These are phyloP conservation scores for Fomitopsis pulvina DNA, from an alignment of 768 basidiomycete species.

Conservation along the genomic window DNA sequence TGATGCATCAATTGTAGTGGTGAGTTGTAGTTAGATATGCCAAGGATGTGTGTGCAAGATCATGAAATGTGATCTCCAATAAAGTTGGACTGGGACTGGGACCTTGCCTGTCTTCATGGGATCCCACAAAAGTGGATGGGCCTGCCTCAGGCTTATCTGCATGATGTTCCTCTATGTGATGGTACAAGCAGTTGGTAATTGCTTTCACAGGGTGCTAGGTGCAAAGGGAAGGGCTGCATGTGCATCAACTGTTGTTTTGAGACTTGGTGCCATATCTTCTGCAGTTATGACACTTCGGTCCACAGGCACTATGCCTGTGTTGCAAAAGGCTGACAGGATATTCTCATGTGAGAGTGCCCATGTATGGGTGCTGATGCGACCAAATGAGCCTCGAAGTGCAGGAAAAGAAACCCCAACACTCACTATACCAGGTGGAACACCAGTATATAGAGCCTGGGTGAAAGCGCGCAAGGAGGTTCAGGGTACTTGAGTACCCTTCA, in stretches of 20 bases:
- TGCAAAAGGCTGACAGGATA: conserved; percentile 31
- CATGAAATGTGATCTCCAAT: neutral
- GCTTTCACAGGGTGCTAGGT: conserved; percentile 16
- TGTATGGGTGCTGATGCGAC: no score
- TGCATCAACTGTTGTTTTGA: conserved; percentile 15
- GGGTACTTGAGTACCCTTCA: no score
- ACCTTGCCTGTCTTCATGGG: neutral
- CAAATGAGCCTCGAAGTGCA: no score
- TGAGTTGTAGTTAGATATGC: neutral
- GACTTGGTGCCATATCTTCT: conserved; percentile 30
- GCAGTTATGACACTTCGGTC: conserved; percentile 26
- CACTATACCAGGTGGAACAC: no score
- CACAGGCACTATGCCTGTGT: conserved; percentile 34
- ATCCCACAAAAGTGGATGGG: neutral
- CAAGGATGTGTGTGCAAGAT: neutral
- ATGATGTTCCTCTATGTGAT: neutral
- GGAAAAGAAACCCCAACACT: no score
- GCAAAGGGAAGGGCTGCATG: no score
- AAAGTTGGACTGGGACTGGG: neutral
- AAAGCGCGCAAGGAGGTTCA: no score
- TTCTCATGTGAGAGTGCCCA: conserved; percentile 22
- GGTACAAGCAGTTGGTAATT: conserved; percentile 14
- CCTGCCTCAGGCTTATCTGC: neutral
- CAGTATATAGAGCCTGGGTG: no score
- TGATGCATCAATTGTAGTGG: neutral